A percentile compares a stretch with the other conserved stretches of the same genome.
Conservation (phyloP, 148 eudicot genomes). For the Camellia sinensis region DNA sequence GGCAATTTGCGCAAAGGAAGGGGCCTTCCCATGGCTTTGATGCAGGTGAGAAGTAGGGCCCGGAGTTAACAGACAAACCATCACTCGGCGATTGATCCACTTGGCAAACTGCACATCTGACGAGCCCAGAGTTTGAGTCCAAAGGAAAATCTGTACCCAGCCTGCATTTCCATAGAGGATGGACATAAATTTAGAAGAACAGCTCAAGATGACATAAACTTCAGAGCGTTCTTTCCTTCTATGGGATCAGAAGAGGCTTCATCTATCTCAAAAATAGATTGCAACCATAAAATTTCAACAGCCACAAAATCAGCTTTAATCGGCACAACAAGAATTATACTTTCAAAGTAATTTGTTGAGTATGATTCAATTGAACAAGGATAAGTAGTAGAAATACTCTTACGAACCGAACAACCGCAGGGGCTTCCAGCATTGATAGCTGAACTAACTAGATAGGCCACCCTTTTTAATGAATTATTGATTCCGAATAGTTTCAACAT, state of each 20-base stretch:
- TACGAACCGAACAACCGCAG: too few species aligned
- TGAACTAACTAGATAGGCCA: too few species aligned
- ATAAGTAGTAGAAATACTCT: neutral
- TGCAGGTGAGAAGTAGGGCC: conserved; percentile 67
- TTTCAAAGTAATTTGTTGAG: neutral
- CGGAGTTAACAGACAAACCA: conserved; percentile 73
- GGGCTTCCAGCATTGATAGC: too few species aligned
- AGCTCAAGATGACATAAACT: neutral
- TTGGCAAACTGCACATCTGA: conserved; percentile 91
- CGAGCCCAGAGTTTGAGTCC: conserved; percentile 69
- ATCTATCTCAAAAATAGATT: neutral
- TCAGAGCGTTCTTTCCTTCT: neutral
- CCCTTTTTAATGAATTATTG: neutral
- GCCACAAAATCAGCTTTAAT: neutral
- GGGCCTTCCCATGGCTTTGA: conserved; percentile 95
- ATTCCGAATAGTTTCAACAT: neutral
- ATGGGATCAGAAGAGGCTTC: neutral
- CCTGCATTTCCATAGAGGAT: conserved; percentile 38
- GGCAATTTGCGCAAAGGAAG: conserved; percentile 77
- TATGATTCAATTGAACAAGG: neutral
- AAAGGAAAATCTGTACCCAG: conserved; percentile 77
- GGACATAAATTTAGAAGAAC: conserved; percentile 6
- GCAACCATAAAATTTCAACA: neutral
- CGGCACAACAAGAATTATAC: neutral
- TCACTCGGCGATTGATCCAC: conserved; percentile 73